Evolutionary conservation across 2,329 filamentous ascomycete genomes (phyloP).

Genomic region (Emergomyces pasteurianus): DNA sequence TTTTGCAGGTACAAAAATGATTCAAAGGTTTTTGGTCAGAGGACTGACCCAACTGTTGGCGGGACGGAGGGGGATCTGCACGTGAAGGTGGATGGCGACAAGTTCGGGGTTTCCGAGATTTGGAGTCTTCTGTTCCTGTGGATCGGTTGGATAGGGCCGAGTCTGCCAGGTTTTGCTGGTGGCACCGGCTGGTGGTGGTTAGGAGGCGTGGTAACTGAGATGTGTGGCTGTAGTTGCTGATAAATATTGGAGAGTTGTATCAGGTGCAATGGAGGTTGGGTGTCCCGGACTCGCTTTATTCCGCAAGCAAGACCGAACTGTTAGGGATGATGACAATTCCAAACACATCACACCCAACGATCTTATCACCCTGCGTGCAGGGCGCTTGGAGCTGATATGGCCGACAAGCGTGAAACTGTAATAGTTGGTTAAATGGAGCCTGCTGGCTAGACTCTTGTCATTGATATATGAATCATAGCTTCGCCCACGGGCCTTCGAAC

Average conservation of each 20-base stretch:
- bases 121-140: not conserved
- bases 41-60: not conserved
- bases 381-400: not conserved
- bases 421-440: not conserved
- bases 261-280: not conserved
- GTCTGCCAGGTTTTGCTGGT: not conserved
- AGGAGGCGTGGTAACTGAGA: not conserved
- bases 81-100: not conserved
- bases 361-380: not conserved
- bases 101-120: not conserved
- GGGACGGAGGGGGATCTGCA: not conserved
- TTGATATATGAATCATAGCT: constrained; percentile 2
- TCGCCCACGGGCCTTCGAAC: not conserved
- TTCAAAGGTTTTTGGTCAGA: not conserved
- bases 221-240: not conserved
- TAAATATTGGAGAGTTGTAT: not conserved
- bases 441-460: not conserved
- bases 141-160: not conserved
- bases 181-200: not conserved
- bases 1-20: not conserved
- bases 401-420: not conserved
- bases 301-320: not conserved
- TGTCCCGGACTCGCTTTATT: not conserved
- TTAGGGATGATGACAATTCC: not conserved
- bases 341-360: constrained; percentile 1